Base-by-base conservation (phyloP, 1,139 yeast species). In the Blastobotrys apis region DNA sequence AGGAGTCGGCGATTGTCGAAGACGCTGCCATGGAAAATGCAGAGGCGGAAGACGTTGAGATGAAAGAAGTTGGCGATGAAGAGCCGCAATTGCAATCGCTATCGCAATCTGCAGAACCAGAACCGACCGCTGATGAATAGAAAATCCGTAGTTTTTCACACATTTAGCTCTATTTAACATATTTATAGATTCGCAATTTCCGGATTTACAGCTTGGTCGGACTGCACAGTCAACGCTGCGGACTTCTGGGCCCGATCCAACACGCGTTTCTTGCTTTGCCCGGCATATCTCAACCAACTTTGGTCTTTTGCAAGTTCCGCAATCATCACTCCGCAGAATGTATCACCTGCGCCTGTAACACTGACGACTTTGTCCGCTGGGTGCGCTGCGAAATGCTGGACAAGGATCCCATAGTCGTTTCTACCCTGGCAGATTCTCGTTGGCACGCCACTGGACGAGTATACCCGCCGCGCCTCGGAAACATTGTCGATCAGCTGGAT, bases 301-400 rank as follows among this genome's bases (percentile, higher is more conserved):
- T 48, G 50, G 15, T 54, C 52, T n/a, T 47, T 44, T 1, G 66
- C 66, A 13, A 69, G 52, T 44, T 63, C 67, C n/a, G 66, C 56
- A 12, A 74, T 53, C 31, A 80, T 53, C 34, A 68, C 73, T 0
- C 86, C 86, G 41, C 80, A 64, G 37, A 80, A 70, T 1, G 83
- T 68, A 56, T 80, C 86, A n/a, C 86, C 86, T 0, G 84, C 84
- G 1, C 86, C 86, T 12, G 83, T 78, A 31, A 78, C 84, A 52
- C 79, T 78, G 30, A 66, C 67, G 33, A 67, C 54, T 8, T 51
- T 48, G 21, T 45, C 45, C 4, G 59, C 53, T 3, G 39, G 17
- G 16, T 49, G 44, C 1, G 66, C 60, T 0, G 78, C 74, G 62
- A 74, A 82, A 60, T 84, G 81, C 54, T 84, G 85, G 10, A 86